These are phyloP conservation scores for Polygonum aviculare DNA, from an alignment of 148 eudicot species.

Conservation along the genomic window DNA sequence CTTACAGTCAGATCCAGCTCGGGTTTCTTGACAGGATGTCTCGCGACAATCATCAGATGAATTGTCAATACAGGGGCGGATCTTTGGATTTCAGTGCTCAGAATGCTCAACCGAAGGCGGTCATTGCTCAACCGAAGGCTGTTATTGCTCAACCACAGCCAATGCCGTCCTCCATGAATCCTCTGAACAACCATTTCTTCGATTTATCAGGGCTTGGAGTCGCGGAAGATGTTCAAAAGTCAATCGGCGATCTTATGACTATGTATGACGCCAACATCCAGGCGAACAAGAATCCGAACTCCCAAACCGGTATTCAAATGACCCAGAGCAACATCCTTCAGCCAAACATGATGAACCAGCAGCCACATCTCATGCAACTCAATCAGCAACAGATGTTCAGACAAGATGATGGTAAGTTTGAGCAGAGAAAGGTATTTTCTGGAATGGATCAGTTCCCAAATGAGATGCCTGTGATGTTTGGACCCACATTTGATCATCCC, in stretches of 20 bases:
- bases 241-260: conserved; percentile 46
- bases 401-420: conserved; percentile 21
- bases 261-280: conserved; percentile 42
- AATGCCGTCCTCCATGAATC: conserved; percentile 1
- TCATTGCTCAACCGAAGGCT: conserved; percentile 26
- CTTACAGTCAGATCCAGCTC: conserved; percentile 32
- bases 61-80: conserved; percentile 28
- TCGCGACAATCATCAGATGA: conserved; percentile 48
- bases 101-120: conserved; percentile 26
- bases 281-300: conserved; percentile 24
- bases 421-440: conserved; percentile 31
- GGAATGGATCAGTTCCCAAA: conserved; percentile 24
- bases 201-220: conserved; percentile 35
- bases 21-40: conserved; percentile 39
- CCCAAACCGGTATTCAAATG: conserved; percentile 13
- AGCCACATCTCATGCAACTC: conserved; percentile 16
- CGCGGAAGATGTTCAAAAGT: conserved; percentile 52
- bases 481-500: conserved; percentile 26
- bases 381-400: conserved; percentile 18
- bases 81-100: conserved; percentile 23
- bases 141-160: conserved; percentile 8
- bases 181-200: conserved; percentile 21
- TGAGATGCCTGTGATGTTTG: conserved; percentile 31
- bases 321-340: conserved; percentile 20
- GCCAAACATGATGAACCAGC: conserved; percentile 22